Conservation (phyloP, 495 filamentous ascomycete species). For the Neurospora sp. region DNA sequence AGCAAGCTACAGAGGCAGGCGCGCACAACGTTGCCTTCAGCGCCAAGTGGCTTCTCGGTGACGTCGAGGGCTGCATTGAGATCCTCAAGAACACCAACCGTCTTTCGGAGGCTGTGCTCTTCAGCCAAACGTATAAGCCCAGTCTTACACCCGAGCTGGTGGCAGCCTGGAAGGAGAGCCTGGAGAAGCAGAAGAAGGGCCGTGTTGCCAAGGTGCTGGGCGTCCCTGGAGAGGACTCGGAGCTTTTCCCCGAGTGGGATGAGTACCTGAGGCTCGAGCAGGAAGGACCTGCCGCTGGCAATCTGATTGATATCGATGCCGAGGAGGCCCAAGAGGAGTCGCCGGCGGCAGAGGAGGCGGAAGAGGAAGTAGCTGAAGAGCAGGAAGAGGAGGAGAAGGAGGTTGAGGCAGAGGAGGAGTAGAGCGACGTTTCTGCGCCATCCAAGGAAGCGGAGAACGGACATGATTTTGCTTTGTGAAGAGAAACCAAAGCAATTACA, state of each 20-base stretch:
- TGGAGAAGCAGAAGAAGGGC: conserved; percentile 73
- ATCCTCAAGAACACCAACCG: conserved; percentile 70
- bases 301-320: conserved; percentile 32
- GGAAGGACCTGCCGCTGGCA: conserved; percentile 43
- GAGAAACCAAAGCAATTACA: conserved; percentile 2
- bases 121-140: conserved; percentile 91
- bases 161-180: conserved; percentile 63
- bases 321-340: conserved; percentile 16
- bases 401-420: conserved; percentile 6
- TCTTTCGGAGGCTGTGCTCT: conserved; percentile 75
- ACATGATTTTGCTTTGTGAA: neutral
- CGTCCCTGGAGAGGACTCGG: conserved; percentile 76
- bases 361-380: conserved; percentile 5
- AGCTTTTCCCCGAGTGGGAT: conserved; percentile 93
- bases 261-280: conserved; percentile 76
- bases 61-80: conserved; percentile 72
- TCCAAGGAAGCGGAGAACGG: neutral
- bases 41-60: conserved; percentile 77
- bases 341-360: conserved; percentile 1
- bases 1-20: conserved; percentile 63
- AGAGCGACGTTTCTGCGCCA: neutral
- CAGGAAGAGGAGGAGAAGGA: conserved; percentile 8
- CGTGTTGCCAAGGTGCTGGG: conserved; percentile 76
- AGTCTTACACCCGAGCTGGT: conserved; percentile 60
- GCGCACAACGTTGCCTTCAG: conserved; percentile 89